Conservation (phyloP, 768 basidiomycete species). For the Hygrophorus russula region DNA sequence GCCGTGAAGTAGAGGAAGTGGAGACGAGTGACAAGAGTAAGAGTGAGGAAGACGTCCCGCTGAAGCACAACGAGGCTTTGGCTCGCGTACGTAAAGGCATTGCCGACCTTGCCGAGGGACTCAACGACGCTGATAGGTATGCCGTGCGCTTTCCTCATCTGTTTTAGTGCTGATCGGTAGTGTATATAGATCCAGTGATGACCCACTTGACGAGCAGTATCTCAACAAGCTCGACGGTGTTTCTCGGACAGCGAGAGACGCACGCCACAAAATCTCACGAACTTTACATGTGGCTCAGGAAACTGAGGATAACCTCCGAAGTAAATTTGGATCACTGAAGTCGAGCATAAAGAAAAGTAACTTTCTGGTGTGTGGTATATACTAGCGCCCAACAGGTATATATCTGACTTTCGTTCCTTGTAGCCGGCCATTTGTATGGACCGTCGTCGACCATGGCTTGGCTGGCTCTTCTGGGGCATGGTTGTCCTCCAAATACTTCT, state of each 20-base stretch:
- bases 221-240: slow-evolving; percentile 39
- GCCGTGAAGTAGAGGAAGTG: slow-evolving; percentile 37
- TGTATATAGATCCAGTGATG: slow-evolving; percentile 26
- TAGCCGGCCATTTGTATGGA: slow-evolving; percentile 8
- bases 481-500: slow-evolving; percentile 28
- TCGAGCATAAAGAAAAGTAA: slow-evolving; percentile 24
- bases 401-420: slow-evolving; percentile 5
- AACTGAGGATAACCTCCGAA: slow-evolving; percentile 23
- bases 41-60: slow-evolving; percentile 11
- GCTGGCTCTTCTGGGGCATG: slow-evolving; percentile 21
- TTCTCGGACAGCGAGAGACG: slow-evolving; percentile 41
- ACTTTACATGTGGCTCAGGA: slow-evolving; percentile 28
- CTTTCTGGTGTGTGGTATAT: slow-evolving; percentile 24
- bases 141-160: slow-evolving; percentile 20
- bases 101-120: slow-evolving; percentile 39
- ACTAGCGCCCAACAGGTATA: not conserved
- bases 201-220: slow-evolving; percentile 27
- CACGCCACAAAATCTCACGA: slow-evolving; percentile 31
- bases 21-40: slow-evolving; percentile 15
- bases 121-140: slow-evolving; percentile 52
- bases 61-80: slow-evolving; percentile 41
- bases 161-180: slow-evolving; percentile 4
- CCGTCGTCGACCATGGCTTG: slow-evolving; percentile 14
- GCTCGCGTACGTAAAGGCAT: slow-evolving; percentile 48
- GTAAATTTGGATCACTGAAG: slow-evolving; percentile 20